phyloP scores from a whole-genome alignment of 2,329 filamentous ascomycete species.

The Alternaria rosae region DNA sequence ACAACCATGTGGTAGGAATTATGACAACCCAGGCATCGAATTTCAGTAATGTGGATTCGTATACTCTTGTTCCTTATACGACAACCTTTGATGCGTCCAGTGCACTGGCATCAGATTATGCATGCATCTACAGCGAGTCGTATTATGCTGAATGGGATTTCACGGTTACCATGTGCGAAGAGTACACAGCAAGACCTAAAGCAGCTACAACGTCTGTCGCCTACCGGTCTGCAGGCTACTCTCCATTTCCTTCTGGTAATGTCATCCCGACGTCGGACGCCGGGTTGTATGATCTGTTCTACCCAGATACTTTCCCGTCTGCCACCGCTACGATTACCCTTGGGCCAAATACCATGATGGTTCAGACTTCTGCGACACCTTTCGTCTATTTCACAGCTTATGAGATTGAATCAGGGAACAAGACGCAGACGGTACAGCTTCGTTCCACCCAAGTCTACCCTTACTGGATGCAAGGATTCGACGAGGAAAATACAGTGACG shows the following conservation, averaged over 20 bases:
- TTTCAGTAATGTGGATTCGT: conserved; percentile 23
- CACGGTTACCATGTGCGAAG: conserved; percentile 29
- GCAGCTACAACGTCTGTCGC: conserved; percentile 41
- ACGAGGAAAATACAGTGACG: conserved; percentile 34
- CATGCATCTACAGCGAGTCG: conserved; percentile 29
- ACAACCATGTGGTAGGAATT: conserved; percentile 27
- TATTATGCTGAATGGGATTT: conserved; percentile 33
- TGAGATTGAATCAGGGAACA: conserved; percentile 49
- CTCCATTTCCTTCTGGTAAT: conserved; percentile 31
- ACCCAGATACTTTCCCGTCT: conserved; percentile 17
- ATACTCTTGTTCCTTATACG: conserved; percentile 31
- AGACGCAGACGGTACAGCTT: conserved; percentile 47
- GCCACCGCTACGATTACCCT: conserved; percentile 34
- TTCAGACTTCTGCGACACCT: conserved; percentile 47
- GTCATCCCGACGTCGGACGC: conserved; percentile 28
- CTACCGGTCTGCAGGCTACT: conserved; percentile 29
- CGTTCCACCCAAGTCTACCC: conserved; percentile 46
- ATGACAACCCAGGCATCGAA: conserved; percentile 28
- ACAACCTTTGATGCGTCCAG: conserved; percentile 36
- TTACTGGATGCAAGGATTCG: conserved; percentile 45
- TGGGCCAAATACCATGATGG: conserved; percentile 30
- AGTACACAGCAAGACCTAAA: conserved; percentile 40
- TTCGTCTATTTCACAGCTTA: conserved; percentile 55
- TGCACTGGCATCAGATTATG: conserved; percentile 30
- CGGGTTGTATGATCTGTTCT: conserved; percentile 22